Evolutionary conservation across 2,329 filamentous ascomycete genomes (phyloP).

Genomic region (Capronia epimyces): DNA sequence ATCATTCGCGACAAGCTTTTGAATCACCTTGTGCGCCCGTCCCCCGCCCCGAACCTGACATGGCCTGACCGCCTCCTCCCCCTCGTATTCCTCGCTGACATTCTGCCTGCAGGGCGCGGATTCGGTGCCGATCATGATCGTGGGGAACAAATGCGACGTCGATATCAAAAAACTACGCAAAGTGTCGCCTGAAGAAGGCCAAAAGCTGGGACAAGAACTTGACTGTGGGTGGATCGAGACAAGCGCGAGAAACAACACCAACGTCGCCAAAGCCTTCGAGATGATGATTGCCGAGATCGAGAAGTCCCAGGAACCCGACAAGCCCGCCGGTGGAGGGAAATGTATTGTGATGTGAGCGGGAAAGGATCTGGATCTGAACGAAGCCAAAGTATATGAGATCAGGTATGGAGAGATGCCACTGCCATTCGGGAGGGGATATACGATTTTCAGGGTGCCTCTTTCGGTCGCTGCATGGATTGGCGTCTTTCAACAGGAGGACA

Average conservation of each 20-base stretch:
- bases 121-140: conserved; percentile 85
- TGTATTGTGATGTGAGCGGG: conserved; percentile 72
- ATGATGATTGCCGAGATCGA: conserved; percentile 92
- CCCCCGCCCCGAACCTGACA: neutral
- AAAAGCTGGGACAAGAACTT: conserved; percentile 76
- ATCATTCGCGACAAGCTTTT: conserved; percentile 96
- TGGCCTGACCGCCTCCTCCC: too few relatives aligned
- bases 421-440: too few relatives aligned
- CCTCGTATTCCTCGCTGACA: conserved; percentile 11
- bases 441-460: too few relatives aligned
- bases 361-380: neutral
- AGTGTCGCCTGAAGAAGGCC: conserved; percentile 78
- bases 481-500: too few relatives aligned
- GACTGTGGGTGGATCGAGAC: conserved; percentile 93
- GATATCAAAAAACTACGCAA: conserved; percentile 80
- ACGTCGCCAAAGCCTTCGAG: conserved; percentile 88
- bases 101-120: conserved; percentile 65
- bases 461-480: too few relatives aligned
- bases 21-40: conserved; percentile 69
- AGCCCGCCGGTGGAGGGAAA: conserved; percentile 73
- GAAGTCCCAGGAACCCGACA: conserved; percentile 83
- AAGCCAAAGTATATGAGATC: neutral
- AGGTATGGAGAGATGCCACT: neutral
- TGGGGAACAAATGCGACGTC: conserved; percentile 95
- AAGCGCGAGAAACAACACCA: conserved; percentile 88